A percentile compares a stretch with the other conserved stretches of the same genome.
Evolutionary conservation across 164 flowering plant species (phyloP).

Genomic region (Buxus sempervirens): DNA sequence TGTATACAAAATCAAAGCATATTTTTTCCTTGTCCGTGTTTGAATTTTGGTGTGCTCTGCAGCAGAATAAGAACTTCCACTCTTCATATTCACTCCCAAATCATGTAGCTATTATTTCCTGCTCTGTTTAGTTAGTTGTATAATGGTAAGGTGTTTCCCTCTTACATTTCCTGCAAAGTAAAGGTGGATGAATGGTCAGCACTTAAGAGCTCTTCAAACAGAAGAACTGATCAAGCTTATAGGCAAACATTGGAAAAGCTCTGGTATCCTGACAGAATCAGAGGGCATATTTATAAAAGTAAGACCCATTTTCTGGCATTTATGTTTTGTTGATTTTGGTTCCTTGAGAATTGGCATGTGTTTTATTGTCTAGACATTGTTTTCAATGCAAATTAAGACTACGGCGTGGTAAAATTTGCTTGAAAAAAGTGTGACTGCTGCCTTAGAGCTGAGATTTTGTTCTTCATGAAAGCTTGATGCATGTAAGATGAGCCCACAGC

Average conservation of each 20-base stretch:
- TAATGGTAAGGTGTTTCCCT: not conserved
- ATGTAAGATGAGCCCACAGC: too few species aligned
- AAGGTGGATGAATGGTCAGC: constrained; percentile 99
- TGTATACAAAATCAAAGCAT: not conserved
- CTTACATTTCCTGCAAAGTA: constrained; percentile 1
- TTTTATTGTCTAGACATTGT: not conserved
- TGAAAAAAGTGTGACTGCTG: too few species aligned
- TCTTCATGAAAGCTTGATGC: too few species aligned
- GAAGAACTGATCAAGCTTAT: constrained; percentile 56
- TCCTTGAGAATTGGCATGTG: not conserved
- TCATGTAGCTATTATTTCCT: not conserved
- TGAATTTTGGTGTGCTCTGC: not conserved
- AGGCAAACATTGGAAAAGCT: constrained; percentile 75
- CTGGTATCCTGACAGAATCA: constrained; percentile 64
- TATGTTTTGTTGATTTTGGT: not conserved
- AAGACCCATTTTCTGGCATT: constrained; percentile 12
- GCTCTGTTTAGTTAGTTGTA: not conserved
- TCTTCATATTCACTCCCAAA: not conserved
- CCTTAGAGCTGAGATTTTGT: too few species aligned
- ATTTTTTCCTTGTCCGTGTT: not conserved
- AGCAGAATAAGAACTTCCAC: not conserved
- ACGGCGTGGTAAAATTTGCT: not conserved
- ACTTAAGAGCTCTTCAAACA: constrained; percentile 70
- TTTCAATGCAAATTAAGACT: not conserved
- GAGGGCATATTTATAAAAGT: constrained; percentile 74